phyloP scores from a whole-genome alignment of 2,329 filamentous ascomycete species.

The Chaetomiaceae sp. region DNA sequence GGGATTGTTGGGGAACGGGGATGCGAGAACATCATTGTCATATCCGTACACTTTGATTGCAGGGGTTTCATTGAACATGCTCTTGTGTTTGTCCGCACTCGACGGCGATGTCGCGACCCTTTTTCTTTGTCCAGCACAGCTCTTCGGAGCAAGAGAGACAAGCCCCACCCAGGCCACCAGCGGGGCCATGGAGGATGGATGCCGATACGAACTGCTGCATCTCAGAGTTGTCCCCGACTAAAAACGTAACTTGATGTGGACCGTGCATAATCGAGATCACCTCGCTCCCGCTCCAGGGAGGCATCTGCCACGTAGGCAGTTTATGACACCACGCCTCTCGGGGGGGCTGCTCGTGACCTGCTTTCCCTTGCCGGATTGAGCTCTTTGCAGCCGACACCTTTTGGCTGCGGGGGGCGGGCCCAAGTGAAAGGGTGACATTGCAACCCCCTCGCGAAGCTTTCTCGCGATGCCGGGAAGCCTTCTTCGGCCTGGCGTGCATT shows the following conservation, averaged over 20 bases:
- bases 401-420: constrained; percentile 10
- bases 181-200: background rate
- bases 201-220: constrained; percentile 15
- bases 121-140: background rate
- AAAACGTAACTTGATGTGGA: background rate
- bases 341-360: constrained; percentile 16
- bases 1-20: background rate
- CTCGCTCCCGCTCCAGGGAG: background rate
- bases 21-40: too few relatives aligned
- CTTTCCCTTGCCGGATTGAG: constrained; percentile 19
- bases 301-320: constrained; percentile 8
- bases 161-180: too few relatives aligned
- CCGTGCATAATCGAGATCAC: constrained; percentile 3
- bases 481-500: constrained; percentile 9
- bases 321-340: background rate
- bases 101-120: too few relatives aligned
- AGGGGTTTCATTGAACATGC: background rate
- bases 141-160: background rate
- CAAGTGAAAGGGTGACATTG: constrained; percentile 5
- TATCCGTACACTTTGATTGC: too few relatives aligned
- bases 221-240: background rate
- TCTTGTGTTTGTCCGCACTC: too few relatives aligned
- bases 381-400: constrained; percentile 15
- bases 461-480: constrained; percentile 3
- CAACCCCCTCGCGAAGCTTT: background rate